These are phyloP conservation scores for Pseudopyricularia cyperi DNA, from an alignment of 2,329 filamentous ascomycete species.

Conservation along the genomic window DNA sequence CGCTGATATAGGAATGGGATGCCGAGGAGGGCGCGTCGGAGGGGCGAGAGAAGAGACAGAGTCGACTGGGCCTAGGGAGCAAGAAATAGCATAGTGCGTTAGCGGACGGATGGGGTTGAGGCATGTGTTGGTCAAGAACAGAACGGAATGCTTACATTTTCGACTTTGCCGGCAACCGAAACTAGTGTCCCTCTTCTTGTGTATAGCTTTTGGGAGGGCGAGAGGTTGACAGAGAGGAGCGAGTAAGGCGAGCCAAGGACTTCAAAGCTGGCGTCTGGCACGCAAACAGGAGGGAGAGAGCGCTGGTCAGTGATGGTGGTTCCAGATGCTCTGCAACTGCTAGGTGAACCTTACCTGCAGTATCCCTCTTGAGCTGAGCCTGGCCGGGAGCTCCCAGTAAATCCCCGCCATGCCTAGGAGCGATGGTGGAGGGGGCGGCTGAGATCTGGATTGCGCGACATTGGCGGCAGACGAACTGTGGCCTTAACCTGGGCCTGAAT, in stretches of 20 bases:
- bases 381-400: constrained; percentile 38
- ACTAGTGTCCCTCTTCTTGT: constrained; percentile 86
- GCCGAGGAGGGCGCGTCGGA: constrained; percentile 65
- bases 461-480: constrained; percentile 35
- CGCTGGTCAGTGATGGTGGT: neutral
- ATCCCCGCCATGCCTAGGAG: constrained; percentile 36
- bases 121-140: too few species aligned
- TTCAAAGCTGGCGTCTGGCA: constrained; percentile 81
- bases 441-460: constrained; percentile 52
- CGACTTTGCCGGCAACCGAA: constrained; percentile 75
- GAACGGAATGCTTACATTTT: constrained; percentile 82
- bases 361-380: constrained; percentile 24
- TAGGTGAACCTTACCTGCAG: constrained; percentile 29
- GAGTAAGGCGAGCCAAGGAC: constrained; percentile 87
- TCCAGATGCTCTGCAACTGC: neutral
- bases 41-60: constrained; percentile 72
- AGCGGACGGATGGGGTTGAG: neutral
- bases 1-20: constrained; percentile 93
- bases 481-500: constrained; percentile 12
- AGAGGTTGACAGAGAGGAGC: constrained; percentile 82
- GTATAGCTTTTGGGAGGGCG: constrained; percentile 86
- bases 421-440: constrained; percentile 43
- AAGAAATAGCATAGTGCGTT: too few species aligned
- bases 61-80: constrained; percentile 65
- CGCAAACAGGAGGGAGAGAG: neutral